Conservation (phyloP, 2,329 filamentous ascomycete genomes). For the Colletotrichum brevisporum region DNA sequence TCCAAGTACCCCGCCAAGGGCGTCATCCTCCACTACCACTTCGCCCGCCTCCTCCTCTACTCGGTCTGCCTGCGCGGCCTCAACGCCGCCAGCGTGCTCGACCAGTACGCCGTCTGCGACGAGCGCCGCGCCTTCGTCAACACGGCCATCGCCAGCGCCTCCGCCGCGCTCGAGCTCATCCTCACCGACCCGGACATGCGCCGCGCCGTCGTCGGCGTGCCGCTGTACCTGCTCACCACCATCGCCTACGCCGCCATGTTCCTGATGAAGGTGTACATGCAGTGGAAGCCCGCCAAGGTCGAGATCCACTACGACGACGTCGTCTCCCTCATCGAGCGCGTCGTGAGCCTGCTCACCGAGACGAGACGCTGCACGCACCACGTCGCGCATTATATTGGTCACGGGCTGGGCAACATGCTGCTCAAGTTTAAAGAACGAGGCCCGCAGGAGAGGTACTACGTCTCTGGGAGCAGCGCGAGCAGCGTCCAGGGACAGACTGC, state of each 20-base stretch:
- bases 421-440: conserved; percentile 46
- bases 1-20: conserved; percentile 64
- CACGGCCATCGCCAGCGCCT: conserved; percentile 55
- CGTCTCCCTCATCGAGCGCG: conserved; percentile 44
- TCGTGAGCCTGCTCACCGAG: conserved; percentile 45
- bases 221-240: conserved; percentile 50
- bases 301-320: conserved; percentile 50
- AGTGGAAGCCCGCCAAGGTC: conserved; percentile 48
- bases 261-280: conserved; percentile 50
- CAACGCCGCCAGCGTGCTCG: conserved; percentile 42
- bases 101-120: conserved; percentile 58
- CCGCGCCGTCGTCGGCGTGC: conserved; percentile 49
- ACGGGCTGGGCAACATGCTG: conserved; percentile 48
- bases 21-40: conserved; percentile 64
- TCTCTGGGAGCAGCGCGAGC: neutral
- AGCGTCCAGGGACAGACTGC: neutral
- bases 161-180: conserved; percentile 48
- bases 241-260: conserved; percentile 51
- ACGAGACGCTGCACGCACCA: conserved; percentile 47
- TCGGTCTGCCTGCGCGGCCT: conserved; percentile 61
- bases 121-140: conserved; percentile 60
- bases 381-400: conserved; percentile 48
- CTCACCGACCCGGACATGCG: conserved; percentile 50
- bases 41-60: conserved; percentile 64
- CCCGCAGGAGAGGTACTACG: conserved; percentile 27